phyloP scores from a whole-genome alignment of 75 land plant species.

The Adiantum capillusveneris region DNA sequence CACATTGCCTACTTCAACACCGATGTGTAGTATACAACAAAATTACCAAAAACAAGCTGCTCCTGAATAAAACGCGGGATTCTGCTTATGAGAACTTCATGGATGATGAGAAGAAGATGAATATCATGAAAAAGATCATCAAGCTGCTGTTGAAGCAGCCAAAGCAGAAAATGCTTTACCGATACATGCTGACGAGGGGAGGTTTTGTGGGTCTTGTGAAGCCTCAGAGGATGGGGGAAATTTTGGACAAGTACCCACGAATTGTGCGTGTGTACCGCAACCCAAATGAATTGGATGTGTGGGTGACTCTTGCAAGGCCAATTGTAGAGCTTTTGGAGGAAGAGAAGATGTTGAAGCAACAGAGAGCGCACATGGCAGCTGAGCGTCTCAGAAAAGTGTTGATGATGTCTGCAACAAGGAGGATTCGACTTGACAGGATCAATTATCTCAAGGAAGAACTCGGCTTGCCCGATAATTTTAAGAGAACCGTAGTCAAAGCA shows the following conservation, averaged over 20 bases:
- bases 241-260: not conserved
- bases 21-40: slow-evolving; percentile 1
- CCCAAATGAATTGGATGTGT: not conserved
- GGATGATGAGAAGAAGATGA: slow-evolving; percentile 6
- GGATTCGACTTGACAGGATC: slow-evolving; percentile 48
- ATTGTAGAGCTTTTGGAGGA: slow-evolving; percentile 4
- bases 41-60: slow-evolving; percentile 7
- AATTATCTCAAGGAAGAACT: slow-evolving; percentile 41
- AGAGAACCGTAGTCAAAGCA: slow-evolving; percentile 41
- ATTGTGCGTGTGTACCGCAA: not conserved
- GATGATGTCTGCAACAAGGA: slow-evolving; percentile 44
- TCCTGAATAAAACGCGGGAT: not conserved
- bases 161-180: not conserved
- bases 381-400: slow-evolving; percentile 43
- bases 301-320: slow-evolving; percentile 5
- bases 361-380: not conserved
- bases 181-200: not conserved
- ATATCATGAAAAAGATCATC: not conserved
- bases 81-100: not conserved
- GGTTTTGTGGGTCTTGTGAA: not conserved
- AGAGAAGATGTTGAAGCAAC: slow-evolving; percentile 1
- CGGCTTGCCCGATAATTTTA: slow-evolving; percentile 73
- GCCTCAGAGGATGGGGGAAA: not conserved
- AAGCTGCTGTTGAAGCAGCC: slow-evolving; percentile 1
- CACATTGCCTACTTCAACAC: not conserved